Conservation (phyloP, 2,329 filamentous ascomycete genomes). For the Exophiala aquamarina region DNA sequence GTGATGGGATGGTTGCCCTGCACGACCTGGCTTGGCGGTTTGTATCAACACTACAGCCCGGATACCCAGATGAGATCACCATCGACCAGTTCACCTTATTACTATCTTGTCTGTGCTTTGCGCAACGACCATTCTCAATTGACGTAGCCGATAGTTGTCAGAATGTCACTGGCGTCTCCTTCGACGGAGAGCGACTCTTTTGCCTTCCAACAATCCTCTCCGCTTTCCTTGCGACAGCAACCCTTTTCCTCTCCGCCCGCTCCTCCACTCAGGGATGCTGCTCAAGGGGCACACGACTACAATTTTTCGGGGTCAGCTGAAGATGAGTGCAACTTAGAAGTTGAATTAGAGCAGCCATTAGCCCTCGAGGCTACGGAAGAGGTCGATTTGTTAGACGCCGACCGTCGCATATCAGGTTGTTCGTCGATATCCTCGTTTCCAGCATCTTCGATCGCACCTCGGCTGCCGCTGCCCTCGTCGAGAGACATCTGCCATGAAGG, state of each 20-base stretch:
- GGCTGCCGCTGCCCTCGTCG: constrained; percentile 2
- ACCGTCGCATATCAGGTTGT: constrained; percentile 18
- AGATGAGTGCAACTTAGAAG: constrained; percentile 11
- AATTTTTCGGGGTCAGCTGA: constrained; percentile 21
- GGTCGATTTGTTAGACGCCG: constrained; percentile 3
- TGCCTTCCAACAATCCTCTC: constrained; percentile 23
- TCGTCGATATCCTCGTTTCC: constrained; percentile 30
- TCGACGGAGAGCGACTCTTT: constrained; percentile 7
- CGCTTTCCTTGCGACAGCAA: constrained; percentile 22
- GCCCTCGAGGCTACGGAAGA: constrained; percentile 7
- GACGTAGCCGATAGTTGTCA: neutral
- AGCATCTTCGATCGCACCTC: constrained; percentile 23
- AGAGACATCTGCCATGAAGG: constrained; percentile 14
- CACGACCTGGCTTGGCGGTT: neutral
- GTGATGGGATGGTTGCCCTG: too few relatives aligned
- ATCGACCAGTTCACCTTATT: neutral
- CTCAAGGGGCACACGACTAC: constrained; percentile 17
- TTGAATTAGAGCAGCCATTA: constrained; percentile 12
- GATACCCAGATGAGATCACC: neutral
- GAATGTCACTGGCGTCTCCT: neutral
- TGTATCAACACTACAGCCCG: neutral
- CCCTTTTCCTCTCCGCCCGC: constrained; percentile 12
- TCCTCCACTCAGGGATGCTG: constrained; percentile 7
- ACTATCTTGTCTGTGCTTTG: constrained; percentile 7
- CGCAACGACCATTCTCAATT: constrained; percentile 6